phyloP scores from a whole-genome alignment of 2,329 filamentous ascomycete species.

The Botrytis cinerea region DNA sequence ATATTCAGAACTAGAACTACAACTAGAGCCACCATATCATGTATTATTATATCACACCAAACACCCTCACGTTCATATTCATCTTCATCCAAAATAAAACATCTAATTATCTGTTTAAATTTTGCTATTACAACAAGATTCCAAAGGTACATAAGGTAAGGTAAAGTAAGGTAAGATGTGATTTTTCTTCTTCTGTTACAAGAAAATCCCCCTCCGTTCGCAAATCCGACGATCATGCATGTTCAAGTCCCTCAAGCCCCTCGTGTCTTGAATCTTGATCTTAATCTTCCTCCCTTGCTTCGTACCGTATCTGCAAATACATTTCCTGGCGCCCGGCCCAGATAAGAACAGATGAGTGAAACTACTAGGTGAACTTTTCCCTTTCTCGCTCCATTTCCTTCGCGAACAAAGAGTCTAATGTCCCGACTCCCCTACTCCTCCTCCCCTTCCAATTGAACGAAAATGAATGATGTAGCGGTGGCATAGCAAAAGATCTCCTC shows the following conservation, averaged over 20 bases:
- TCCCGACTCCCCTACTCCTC: background rate
- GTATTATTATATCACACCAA: background rate
- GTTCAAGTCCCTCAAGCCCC: background rate
- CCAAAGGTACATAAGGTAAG: background rate
- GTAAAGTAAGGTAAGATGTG: background rate
- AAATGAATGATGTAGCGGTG: constrained; percentile 17
- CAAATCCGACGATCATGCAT: background rate
- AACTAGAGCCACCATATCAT: background rate
- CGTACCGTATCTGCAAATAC: background rate
- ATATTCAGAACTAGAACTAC: background rate
- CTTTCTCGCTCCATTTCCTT: background rate
- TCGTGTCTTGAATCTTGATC: too few species aligned
- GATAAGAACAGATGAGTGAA: constrained; percentile 4
- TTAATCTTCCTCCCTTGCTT: background rate
- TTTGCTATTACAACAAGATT: background rate
- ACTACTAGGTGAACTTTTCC: constrained; percentile 7
- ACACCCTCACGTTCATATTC: background rate
- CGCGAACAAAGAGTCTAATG: constrained; percentile 3
- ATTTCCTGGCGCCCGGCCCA: background rate
- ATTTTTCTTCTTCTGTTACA: background rate
- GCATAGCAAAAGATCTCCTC: constrained; percentile 13
- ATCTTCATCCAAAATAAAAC: background rate
- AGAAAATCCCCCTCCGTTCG: background rate
- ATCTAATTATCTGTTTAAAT: constrained; percentile 2
- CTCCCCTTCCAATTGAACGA: constrained; percentile 13